Evolutionary conservation across 192 early-diverging fungal species (phyloP).

Genomic region (Coemansia sp.): DNA sequence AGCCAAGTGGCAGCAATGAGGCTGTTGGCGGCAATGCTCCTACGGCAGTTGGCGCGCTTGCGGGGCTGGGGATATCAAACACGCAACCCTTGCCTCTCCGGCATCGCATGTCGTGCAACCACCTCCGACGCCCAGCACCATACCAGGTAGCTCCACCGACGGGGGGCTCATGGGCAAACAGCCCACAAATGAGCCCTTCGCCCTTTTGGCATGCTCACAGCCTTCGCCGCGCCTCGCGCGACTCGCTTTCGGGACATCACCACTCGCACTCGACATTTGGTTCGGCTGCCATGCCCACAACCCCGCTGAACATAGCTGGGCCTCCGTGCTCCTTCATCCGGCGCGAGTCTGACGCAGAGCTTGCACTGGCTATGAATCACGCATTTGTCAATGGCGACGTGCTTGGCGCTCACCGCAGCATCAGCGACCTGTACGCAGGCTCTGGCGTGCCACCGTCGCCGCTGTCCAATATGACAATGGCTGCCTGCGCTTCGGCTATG

Average conservation of each 20-base stretch:
- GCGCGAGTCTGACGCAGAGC: constrained; percentile 50
- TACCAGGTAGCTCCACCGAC: constrained; percentile 37
- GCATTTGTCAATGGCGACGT: constrained; percentile 47
- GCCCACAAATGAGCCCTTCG: constrained; percentile 45
- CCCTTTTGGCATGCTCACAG: constrained; percentile 36
- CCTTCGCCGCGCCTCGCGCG: constrained; percentile 40
- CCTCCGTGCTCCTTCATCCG: constrained; percentile 17
- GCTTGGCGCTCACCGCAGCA: constrained; percentile 35
- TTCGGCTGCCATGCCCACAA: not conserved
- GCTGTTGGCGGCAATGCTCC: not conserved
- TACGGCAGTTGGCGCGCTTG: constrained; percentile 1
- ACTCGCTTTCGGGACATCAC: constrained; percentile 21
- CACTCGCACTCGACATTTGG: constrained; percentile 11
- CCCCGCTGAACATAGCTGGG: not conserved
- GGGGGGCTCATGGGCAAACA: constrained; percentile 33
- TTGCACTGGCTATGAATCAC: constrained; percentile 52
- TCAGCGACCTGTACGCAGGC: constrained; percentile 30
- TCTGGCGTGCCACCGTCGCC: constrained; percentile 38
- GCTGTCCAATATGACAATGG: constrained; percentile 37
- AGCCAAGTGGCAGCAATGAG: not conserved
- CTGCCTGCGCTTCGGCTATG: constrained; percentile 14
- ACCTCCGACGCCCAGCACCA: constrained; percentile 46
- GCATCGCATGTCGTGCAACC: constrained; percentile 41
- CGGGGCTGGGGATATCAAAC: constrained; percentile 31
- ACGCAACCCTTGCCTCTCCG: constrained; percentile 41